phyloP scores from a whole-genome alignment of 495 filamentous ascomycete species.

The Lentithecium fluviatile region DNA sequence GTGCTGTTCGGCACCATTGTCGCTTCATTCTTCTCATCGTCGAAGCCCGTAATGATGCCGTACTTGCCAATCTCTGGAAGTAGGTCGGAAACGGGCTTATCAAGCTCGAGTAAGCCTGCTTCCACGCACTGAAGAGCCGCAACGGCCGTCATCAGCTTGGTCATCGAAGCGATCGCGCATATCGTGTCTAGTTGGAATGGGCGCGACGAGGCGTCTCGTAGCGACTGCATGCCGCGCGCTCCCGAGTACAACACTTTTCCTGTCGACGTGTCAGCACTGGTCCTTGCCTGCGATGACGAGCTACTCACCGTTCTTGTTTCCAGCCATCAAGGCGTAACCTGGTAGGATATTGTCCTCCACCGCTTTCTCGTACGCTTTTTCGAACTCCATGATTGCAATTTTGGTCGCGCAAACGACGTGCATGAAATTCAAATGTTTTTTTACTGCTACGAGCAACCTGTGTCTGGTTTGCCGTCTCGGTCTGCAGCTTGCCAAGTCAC shows the following conservation, averaged over 20 bases:
- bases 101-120: conserved; percentile 13
- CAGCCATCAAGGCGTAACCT: neutral
- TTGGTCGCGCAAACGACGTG: too few species aligned
- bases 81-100: conserved; percentile 6
- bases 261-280: neutral
- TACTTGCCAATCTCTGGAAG: conserved; percentile 35
- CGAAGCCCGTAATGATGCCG: conserved; percentile 36
- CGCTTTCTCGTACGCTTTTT: neutral
- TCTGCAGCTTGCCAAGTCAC: too few species aligned
- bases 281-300: neutral
- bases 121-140: conserved; percentile 22
- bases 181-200: neutral
- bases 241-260: neutral
- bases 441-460: too few species aligned
- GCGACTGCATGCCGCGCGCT: neutral
- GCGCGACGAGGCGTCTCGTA: neutral
- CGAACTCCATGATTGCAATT: neutral
- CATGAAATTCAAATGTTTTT: too few species aligned
- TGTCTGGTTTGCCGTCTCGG: too few species aligned
- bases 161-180: conserved; percentile 21
- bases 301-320: neutral
- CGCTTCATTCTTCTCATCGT: conserved; percentile 20
- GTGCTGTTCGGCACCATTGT: conserved; percentile 5
- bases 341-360: neutral
- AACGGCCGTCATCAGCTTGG: conserved; percentile 26